Base-by-base conservation (phyloP, 208 protist genomes). In the Herpetomonas muscarum region DNA sequence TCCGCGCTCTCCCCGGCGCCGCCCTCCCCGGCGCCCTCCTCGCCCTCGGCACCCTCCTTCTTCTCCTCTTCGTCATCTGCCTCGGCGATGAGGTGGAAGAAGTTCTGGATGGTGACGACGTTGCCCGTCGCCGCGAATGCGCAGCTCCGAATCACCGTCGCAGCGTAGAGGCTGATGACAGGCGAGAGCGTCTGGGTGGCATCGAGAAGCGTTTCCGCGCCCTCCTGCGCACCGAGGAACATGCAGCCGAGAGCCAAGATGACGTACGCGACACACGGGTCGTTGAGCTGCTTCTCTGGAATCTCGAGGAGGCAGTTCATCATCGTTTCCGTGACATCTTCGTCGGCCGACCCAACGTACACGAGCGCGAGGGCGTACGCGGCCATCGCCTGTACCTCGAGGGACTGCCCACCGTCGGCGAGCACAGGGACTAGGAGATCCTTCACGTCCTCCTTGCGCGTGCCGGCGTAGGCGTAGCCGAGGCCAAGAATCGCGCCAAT, bases 91-190 rank as follows among this genome's bases (percentile, higher is more conserved):
- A 91, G 91, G 61, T 97, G 87, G 49, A 99, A 91, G 51, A 99
- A 74, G 36, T 96, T 86, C 79, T 99, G 97, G 46, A 99, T 96
- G 36, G 98, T 91, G 3, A 99, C 79, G 10, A 99, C 98, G 69
- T 99, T 99, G 39, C 98, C 98, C 4, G 97, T 99, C 10, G 95
- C 98, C 12, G 97, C 97, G 72, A 99, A 99, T 1, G 99, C 98
- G 60, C 97, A 99, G 29, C 88, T 91, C 44, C 97, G 93, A 13
- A 99, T 65, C 1, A 98, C 96, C 17, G 98, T 84, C 48, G 85
- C 69, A 3, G 90, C 77, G 77, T 97, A 99, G 42, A 90, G 67
- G 19, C 82, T 81, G 28, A 98, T 91, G 19, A 85, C 48, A 12
- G 68, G 56, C 1, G 90, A 66, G 46, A 91, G 59, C 9, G 90